These are phyloP conservation scores for Gastrodia elata DNA, from an alignment of 106 monocot species.

Conservation along the genomic window DNA sequence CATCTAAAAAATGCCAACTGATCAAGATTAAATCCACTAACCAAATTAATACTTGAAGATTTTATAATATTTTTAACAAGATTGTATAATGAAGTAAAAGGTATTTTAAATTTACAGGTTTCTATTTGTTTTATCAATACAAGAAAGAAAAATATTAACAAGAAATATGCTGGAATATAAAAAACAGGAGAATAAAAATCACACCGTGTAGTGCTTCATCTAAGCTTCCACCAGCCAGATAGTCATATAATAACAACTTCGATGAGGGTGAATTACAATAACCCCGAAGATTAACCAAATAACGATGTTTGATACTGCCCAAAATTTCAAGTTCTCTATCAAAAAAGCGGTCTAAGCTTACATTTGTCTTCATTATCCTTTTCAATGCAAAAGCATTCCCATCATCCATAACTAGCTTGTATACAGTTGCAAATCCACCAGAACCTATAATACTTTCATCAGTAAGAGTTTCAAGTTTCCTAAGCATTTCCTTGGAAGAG, in stretches of 20 bases:
- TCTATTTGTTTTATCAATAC: background rate
- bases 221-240: constrained; percentile 82
- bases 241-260: constrained; percentile 87
- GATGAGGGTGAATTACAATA: constrained; percentile 95
- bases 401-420: constrained; percentile 94
- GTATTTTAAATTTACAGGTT: background rate
- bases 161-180: background rate
- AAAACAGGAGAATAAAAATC: constrained; percentile 7
- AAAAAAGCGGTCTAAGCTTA: constrained; percentile 73
- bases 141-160: background rate
- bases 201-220: constrained; percentile 93
- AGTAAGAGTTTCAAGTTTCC: constrained; percentile 62
- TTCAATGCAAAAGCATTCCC: constrained; percentile 92
- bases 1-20: background rate
- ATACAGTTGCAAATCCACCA: constrained; percentile 95
- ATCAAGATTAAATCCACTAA: background rate
- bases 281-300: constrained; percentile 93
- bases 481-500: constrained; percentile 86
- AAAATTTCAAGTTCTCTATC: constrained; percentile 96
- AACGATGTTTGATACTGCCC: constrained; percentile 94
- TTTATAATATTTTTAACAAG: background rate
- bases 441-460: constrained; percentile 78
- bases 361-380: constrained; percentile 86
- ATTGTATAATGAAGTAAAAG: background rate
- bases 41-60: background rate